Base-by-base conservation (phyloP, 2,329 filamentous ascomycete genomes). In the Ramularia collo-cygni region DNA sequence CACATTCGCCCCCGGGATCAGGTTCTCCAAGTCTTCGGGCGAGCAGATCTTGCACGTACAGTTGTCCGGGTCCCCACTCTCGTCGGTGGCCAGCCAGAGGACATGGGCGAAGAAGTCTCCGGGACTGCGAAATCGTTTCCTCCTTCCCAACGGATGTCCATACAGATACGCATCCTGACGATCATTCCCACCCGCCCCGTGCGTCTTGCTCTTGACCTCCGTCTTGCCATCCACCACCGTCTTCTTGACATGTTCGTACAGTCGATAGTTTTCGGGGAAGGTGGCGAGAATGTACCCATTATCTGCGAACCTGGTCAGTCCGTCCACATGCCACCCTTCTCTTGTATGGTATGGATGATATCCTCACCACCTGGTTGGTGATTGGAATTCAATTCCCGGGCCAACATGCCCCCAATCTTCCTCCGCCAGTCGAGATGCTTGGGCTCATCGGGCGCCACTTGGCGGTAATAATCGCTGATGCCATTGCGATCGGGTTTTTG, bases 81-180 rank as follows among this genome's bases (percentile, higher is more conserved):
- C 65, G 47, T 78, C 75, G 14, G 69, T 71, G 33, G 61, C 63
- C 2, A 79, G 67, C 73, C 75, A 77, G 2, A 77, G 56, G 3
- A 79, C 59, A 54, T 79, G 76, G 2, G 72, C 74, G 45, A 77
- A 76, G 62, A 79, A 79, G 46, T 79, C 75, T 37, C 67, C 68
- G 0, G 75, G 74, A 51, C 74, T 78, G 39, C 75, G 61, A 54
- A 71, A 79, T 35, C 74, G 67, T 59, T 77, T 77, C 56, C 69
- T 72, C 13, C 70, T 65, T 12, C 75, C 75, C 32, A 67, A 61
- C 2, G 75, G 75, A 52, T 79, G 74, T 14, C 76, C 76, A 54
- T 78, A 79, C 4, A 79, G 64, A 48, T 78, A 79, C 21, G 73
- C 73, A 53, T 79, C 76, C 50, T 76, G 72, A 39, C 75, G 62